Percentiles rank a stretch among this genome's conserved stretches.
phyloP scores from a whole-genome alignment of 75 land plant species.

The Sequoiadendron giganteum region DNA sequence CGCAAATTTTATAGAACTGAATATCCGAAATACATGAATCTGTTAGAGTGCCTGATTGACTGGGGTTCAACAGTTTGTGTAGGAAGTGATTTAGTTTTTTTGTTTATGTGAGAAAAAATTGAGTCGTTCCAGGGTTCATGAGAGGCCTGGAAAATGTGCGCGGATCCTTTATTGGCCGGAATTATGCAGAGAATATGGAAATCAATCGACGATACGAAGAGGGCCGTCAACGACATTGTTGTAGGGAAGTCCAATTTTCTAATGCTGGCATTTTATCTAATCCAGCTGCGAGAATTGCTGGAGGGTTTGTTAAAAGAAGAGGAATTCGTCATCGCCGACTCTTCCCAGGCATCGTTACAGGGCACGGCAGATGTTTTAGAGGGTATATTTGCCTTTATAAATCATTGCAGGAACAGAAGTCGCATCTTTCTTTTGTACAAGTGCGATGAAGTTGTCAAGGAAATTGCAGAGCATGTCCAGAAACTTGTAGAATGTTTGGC shows the following conservation, averaged over 20 bases:
- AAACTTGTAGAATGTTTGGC: slow-evolving; percentile 4
- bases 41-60: background rate
- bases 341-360: slow-evolving; percentile 13
- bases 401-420: background rate
- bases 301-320: slow-evolving; percentile 10
- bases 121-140: background rate
- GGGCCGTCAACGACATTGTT: slow-evolving; percentile 1
- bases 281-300: slow-evolving; percentile 13
- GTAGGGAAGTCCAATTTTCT: slow-evolving; percentile 17
- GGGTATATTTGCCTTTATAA: slow-evolving; percentile 6
- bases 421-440: background rate
- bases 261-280: slow-evolving; percentile 18
- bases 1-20: background rate
- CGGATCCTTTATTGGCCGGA: background rate
- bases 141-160: background rate
- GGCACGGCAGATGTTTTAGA: slow-evolving; percentile 11
- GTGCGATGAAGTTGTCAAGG: background rate
- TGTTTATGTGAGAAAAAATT: background rate
- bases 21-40: background rate
- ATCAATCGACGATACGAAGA: slow-evolving; percentile 15
- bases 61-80: background rate
- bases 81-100: background rate
- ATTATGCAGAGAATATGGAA: background rate
- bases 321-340: slow-evolving; percentile 1
- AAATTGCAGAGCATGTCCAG: background rate